Base-by-base conservation (phyloP, 2,329 filamentous ascomycete genomes). In the Talaromyces sp. region DNA sequence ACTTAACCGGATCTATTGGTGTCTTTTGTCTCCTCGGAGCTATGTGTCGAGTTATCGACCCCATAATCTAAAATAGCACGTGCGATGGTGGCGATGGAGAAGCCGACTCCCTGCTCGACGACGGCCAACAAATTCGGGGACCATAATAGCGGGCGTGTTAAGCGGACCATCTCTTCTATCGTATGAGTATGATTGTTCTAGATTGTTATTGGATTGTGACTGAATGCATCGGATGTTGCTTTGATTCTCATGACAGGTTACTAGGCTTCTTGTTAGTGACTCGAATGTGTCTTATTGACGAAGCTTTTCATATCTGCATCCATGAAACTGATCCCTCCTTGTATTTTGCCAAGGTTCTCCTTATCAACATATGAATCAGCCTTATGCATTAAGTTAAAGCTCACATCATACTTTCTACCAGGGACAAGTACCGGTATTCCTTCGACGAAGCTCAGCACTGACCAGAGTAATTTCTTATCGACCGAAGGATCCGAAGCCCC, bases 11-110 rank as follows among this genome's bases (percentile, higher is more conserved):
- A 34, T 19, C 29, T 54, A 15, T 53, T 19, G 51, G 19, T 11
- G 29, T 36, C 27, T 31, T 15, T 22, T 6, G 5, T 34, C 29
- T n/a, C 27, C 8, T 54, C 8, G 27, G 49, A 51, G 47, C 22
- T 51, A 27, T 13, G 15, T n/a, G 22, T 56, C n/a, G 51, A 56
- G n/a, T 15, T 56, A 22, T 22, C 29, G 29, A 22, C 51, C 29
- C 49, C 51, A 56, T 56, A 56, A 56, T 56, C 51, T 54, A 53
- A 51, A 54, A 22, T 19, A 22, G 15, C 25, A 53, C 25, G 49
- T 53, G 49, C n/a, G 27, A 54, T 22, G 51, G 29, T 19, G 51
- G 27, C 51, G 15, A 34, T 22, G n/a, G n/a, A 56, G n/a, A 11
- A 56, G n/a, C 51, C 1, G 15, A 10, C 5, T 34, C 29, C 51